Evolutionary conservation across 495 filamentous ascomycete genomes (phyloP), one percentile per base, ranked within the genome.

Genomic region (Trichoderma parareesei): DNA sequence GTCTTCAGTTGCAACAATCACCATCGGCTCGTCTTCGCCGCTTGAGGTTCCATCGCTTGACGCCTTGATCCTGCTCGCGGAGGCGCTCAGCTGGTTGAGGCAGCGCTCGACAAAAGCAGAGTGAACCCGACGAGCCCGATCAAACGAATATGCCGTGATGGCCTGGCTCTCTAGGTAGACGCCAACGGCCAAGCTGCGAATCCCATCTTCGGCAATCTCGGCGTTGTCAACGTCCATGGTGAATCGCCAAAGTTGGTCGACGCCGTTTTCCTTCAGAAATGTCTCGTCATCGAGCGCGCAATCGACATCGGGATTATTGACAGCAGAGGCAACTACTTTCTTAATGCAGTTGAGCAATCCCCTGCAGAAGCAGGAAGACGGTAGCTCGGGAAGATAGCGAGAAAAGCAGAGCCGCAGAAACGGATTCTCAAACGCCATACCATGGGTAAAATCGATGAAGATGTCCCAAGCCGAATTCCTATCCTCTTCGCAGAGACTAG

Each of bases 171-270:
- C 86, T 14, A 97, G 72, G 68, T 93, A 96, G n/a, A 90, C 79
- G 38, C 86, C 79, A 42, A 70, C 69, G 38, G 92, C 90, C 9
- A 96, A 83, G 20, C 85, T 82, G 42, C 78, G 77, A 35, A 88
- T 93, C 4, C 89, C 87, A 55, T 81, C 75, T 5, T 80, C 75
- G 67, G 91, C 91, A 60, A 95, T 87, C 0, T 84, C 87, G 55
- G 83, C 81, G n/a, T 81, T 77, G 4, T 85, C 86, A 13, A 90
- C 87, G 20, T 81, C 86, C 60, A 97, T 71, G 18, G 93, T 86
- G 70, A 96, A 86, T 16, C 83, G 85, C 93, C 93, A 98, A 60
- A 97, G 78, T 49, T 90, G 81, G 62, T 94, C 90, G 61, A 90
- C 80, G 9, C 87, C 89, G 18, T 82, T 77, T 27, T 86, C 75